phyloP scores from a whole-genome alignment of 78 protist genomes.

The Dictyostelium discoideum region DNA sequence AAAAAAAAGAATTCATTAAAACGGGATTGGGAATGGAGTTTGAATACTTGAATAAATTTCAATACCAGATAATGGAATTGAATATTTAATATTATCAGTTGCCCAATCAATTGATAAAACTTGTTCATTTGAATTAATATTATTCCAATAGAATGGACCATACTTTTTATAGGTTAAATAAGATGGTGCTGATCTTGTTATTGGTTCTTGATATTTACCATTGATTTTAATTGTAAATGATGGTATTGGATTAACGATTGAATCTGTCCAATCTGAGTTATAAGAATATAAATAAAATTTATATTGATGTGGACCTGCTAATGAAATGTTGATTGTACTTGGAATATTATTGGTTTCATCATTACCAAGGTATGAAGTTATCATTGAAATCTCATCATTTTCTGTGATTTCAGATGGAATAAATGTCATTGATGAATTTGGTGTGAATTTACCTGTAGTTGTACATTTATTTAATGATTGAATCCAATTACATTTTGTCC shows the following conservation, averaged over 20 bases:
- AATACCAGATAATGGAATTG: neutral
- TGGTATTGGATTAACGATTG: neutral
- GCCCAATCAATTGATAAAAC: neutral
- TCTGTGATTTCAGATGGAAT: neutral
- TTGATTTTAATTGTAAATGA: neutral
- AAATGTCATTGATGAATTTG: neutral
- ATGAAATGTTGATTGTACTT: neutral
- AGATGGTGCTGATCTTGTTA: neutral
- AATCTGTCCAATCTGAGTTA: neutral
- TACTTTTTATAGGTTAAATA: neutral
- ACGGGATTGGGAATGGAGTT: neutral
- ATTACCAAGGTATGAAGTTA: neutral
- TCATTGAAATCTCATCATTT: neutral
- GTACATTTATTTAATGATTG: neutral
- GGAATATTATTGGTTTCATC: neutral
- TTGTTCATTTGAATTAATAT: neutral
- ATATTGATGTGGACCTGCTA: neutral
- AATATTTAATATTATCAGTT: neutral
- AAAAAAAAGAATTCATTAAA: too few relatives aligned
- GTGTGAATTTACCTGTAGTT: neutral
- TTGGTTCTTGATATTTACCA: neutral
- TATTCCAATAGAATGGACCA: constrained; percentile 14
- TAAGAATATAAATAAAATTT: neutral
- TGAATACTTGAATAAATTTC: neutral
- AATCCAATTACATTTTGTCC: constrained; percentile 15